Base-by-base conservation (phyloP, 768 basidiomycete species). In the Russula earlei region DNA sequence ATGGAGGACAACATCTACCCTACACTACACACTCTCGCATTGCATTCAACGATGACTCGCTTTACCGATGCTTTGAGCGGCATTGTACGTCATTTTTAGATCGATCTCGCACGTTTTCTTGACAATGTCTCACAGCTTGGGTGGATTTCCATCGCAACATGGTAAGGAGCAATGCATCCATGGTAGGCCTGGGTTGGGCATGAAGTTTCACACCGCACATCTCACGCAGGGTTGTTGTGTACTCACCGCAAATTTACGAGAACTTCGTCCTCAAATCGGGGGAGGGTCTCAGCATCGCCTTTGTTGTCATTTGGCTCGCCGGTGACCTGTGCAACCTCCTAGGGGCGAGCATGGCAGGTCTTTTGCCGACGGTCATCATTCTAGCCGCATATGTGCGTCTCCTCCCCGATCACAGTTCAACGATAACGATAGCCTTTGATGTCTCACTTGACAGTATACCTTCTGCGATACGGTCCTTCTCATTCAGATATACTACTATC, bases 401-500 rank as follows among this genome's bases (percentile, higher is more conserved):
- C 22, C 9, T 31, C 36, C 19, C 25, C 19, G 15, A 22, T 24
- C 51, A 22, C 6, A 7, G 22, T 29, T 38, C 8, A 15, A 12
- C n/a, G n/a, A n/a, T n/a, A n/a, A 14, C 45, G 33, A 37, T 44
- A 52, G 55, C 50, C 53, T 38, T 46, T 36, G 24, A 54, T 22
- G 43, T 57, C 15, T 61, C 20, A 25, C 44, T 53, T 33, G 59
- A 42, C 67, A 96, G 92, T 97, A 96, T 68, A 77, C 85, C 8
- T 55, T 87, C 45, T 98, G 95, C 74, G 95, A 99, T 70, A 54
- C 81, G 46, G 80, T 78, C 60, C 72, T 98, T 44, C 72, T 97
- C 55, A 71, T 77, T 57, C 95, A 98, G 72, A 85, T 96, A 54
- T 95, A 88, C 70, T 95, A 90, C 72, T 98, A 98, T 71, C 86